Evolutionary conservation across 345 rosid genomes (phyloP).

Genomic region (Salix udensis): DNA sequence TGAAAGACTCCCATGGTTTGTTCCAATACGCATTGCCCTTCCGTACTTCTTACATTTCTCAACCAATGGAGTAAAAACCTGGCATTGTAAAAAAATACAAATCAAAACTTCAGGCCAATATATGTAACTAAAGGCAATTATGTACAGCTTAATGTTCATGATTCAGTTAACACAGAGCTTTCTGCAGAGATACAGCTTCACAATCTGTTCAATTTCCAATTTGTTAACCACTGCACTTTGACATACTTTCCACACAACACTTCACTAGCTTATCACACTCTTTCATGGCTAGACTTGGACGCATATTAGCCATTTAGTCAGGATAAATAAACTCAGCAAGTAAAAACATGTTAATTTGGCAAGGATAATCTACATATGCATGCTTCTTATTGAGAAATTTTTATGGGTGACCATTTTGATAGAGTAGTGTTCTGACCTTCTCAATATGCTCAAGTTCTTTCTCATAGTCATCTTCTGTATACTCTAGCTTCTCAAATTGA

Average conservation of each 20-base stretch:
- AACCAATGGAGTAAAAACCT: conserved; percentile 95
- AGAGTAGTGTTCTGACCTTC: conserved; percentile 43
- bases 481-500: conserved; percentile 81
- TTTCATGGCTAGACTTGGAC: background rate
- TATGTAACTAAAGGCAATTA: background rate
- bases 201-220: background rate
- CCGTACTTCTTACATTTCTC: conserved; percentile 96
- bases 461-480: conserved; percentile 93
- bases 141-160: background rate
- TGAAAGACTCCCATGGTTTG: conserved; percentile 98
- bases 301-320: background rate
- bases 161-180: background rate
- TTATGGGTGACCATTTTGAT: background rate
- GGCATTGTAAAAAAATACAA: background rate
- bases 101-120: background rate
- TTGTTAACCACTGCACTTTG: background rate
- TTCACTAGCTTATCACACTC: background rate
- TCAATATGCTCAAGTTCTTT: conserved; percentile 93
- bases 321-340: background rate
- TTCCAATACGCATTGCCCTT: conserved; percentile 98
- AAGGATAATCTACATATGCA: background rate
- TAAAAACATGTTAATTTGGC: background rate
- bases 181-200: conserved; percentile 3
- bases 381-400: conserved; percentile 1
- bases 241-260: background rate